phyloP scores from a whole-genome alignment of 1,139 yeast genomes.

The Pichia sp. region DNA sequence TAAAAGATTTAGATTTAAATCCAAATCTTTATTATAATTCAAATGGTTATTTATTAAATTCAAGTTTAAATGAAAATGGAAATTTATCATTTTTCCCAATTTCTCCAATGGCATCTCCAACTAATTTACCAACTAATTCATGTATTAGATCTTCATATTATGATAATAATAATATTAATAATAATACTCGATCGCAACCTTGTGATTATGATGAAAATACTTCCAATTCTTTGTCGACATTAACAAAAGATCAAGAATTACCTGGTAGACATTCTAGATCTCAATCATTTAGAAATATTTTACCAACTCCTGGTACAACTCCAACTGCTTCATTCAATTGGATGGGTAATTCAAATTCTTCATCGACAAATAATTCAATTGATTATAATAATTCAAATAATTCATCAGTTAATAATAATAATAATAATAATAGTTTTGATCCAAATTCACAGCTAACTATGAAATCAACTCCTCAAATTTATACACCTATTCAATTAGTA shows the following conservation, averaged over 20 bases:
- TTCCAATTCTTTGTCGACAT: not conserved
- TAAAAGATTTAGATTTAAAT: slow-evolving; percentile 12
- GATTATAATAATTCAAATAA: not conserved
- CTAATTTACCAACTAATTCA: slow-evolving; percentile 11
- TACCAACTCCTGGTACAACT: slow-evolving; percentile 29
- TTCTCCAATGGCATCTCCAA: slow-evolving; percentile 29
- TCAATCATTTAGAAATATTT: slow-evolving; percentile 17
- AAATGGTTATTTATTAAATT: slow-evolving; percentile 9
- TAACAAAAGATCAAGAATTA: slow-evolving; percentile 3
- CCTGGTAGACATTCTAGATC: slow-evolving; percentile 21
- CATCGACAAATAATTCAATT: not conserved
- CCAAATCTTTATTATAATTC: slow-evolving; percentile 10
- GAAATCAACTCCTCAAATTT: slow-evolving; percentile 14
- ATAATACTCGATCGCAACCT: slow-evolving; percentile 5
- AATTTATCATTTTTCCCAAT: slow-evolving; percentile 18
- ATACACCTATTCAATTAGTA: slow-evolving; percentile 22
- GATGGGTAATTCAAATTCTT: slow-evolving; percentile 1
- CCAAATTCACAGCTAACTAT: slow-evolving; percentile 5
- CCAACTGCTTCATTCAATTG: slow-evolving; percentile 19
- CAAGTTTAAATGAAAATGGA: slow-evolving; percentile 10
- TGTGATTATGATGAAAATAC: slow-evolving; percentile 12
- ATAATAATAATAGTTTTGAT: not conserved
- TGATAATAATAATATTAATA: not conserved
- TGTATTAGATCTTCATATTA: slow-evolving; percentile 4
- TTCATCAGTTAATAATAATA: slow-evolving; percentile 5